A percentile compares a stretch with the other conserved stretches of the same genome.
Evolutionary conservation across 2,329 filamentous ascomycete species (phyloP).

Genomic region (Coleophoma cylindrospora): DNA sequence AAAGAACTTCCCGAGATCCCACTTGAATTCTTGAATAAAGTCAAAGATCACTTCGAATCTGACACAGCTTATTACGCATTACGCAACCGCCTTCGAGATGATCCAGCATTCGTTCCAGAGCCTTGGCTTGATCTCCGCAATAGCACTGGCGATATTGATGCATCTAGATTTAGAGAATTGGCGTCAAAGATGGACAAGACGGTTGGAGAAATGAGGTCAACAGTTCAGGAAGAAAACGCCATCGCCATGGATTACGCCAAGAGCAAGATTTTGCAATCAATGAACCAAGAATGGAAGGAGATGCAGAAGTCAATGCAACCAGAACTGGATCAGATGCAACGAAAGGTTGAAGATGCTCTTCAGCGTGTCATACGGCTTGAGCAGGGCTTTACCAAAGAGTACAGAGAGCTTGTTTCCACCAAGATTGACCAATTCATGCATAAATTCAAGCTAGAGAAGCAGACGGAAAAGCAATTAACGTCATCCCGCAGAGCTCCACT

Average conservation of each 20-base stretch:
- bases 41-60: not conserved
- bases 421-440: not conserved
- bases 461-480: constrained; percentile 12
- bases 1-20: too few species aligned
- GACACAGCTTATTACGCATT: not conserved
- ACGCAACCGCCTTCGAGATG: not conserved
- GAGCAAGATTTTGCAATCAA: not conserved
- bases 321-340: not conserved
- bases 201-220: not conserved
- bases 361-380: not conserved
- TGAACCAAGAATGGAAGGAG: not conserved
- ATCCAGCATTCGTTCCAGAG: not conserved
- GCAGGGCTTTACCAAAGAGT: not conserved
- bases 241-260: not conserved
- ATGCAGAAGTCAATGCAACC: not conserved
- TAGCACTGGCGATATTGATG: not conserved
- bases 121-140: not conserved
- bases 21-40: too few species aligned
- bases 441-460: not conserved
- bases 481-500: not conserved
- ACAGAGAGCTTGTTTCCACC: too few species aligned
- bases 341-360: not conserved
- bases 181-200: not conserved
- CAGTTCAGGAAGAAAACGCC: not conserved
- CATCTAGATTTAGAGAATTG: too few species aligned